Conservation (phyloP, 768 basidiomycete genomes). For the Boletus rubropictus region DNA sequence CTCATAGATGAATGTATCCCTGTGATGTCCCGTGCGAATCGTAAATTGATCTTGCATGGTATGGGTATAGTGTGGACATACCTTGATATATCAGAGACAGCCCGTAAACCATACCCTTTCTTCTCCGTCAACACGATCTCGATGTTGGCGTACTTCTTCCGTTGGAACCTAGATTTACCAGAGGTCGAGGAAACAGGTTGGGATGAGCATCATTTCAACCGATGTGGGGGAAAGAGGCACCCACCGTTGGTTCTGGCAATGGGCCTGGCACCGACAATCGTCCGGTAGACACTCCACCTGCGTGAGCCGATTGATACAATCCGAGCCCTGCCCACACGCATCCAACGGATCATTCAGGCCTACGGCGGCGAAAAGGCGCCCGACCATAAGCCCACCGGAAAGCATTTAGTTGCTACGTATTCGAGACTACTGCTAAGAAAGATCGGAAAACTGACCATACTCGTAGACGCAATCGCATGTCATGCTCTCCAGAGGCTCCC, state of each 20-base stretch:
- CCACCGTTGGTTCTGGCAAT: slow-evolving; percentile 93
- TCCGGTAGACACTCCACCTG: slow-evolving; percentile 92
- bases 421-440: slow-evolving; percentile 19
- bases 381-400: slow-evolving; percentile 10
- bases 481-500: slow-evolving; percentile 89
- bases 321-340: slow-evolving; percentile 82
- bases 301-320: slow-evolving; percentile 96
- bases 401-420: slow-evolving; percentile 28
- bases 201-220: background rate
- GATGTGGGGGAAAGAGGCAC: slow-evolving; percentile 1
- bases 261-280: slow-evolving; percentile 76
- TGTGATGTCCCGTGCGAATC: slow-evolving; percentile 29
- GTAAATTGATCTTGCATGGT: background rate
- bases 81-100: slow-evolving; percentile 60
- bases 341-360: slow-evolving; percentile 52
- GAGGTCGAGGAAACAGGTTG: slow-evolving; percentile 2
- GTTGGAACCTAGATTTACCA: slow-evolving; percentile 64
- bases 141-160: slow-evolving; percentile 76
- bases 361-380: slow-evolving; percentile 32
- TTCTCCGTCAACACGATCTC: slow-evolving; percentile 90
- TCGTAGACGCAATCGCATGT: slow-evolving; percentile 89
- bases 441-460: slow-evolving; percentile 55
- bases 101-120: slow-evolving; percentile 92
- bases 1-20: slow-evolving; percentile 93
- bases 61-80: slow-evolving; percentile 32